Base-by-base conservation (phyloP, 805 yeast species). In the Starmerella sp. region DNA sequence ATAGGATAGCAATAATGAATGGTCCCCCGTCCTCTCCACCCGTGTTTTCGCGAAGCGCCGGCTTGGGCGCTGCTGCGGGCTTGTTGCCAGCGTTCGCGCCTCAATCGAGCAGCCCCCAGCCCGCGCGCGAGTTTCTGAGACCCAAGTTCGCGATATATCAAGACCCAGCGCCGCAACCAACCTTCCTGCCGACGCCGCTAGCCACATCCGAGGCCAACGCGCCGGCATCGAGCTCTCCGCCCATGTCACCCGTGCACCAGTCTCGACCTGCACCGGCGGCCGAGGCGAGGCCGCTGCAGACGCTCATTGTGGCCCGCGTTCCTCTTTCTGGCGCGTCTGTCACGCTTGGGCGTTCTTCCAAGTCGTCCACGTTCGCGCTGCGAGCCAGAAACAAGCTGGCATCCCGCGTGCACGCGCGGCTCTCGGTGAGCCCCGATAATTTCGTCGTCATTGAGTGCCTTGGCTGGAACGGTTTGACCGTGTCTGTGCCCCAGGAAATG, bases 381-480 rank as follows among this genome's bases (percentile, higher is more conserved):
- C 72, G 68, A 65, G 70, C 69, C 63, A 81, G 65, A 67, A 75
- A 66, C 66, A 80, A 78, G 64, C 75, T 75, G 41, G 78, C 86
- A 28, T 84, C 93, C 13, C 77, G 95, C 51, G 74, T 75, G 10
- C 95, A 86, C 67, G 74, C 83, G 51, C 68, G 71, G 14, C 64
- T 84, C 2, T 70, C 75, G 30, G 81, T 77, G 65, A 65, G 72
- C 32, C 62, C 71, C 1, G 65, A 57, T 4, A 71, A 77, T 36
- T 62, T 73, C 47, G 67, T 87, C 46, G 72, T 70, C 14, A 66
- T 91, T 51, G 77, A 77, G 46, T 91, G 97, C 68, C 67, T 80
- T 53, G 97, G 97, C 4, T 78, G 81, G 70, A 91, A 91, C 67
- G 96, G 97, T 10, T 71, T 86, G 51, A 75, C 78, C 9, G 77